Percentiles rank a stretch among this genome's conserved stretches.
These are phyloP conservation scores for Datisca glomerata DNA, from an alignment of 306 rosid genomes.

Conservation along the genomic window DNA sequence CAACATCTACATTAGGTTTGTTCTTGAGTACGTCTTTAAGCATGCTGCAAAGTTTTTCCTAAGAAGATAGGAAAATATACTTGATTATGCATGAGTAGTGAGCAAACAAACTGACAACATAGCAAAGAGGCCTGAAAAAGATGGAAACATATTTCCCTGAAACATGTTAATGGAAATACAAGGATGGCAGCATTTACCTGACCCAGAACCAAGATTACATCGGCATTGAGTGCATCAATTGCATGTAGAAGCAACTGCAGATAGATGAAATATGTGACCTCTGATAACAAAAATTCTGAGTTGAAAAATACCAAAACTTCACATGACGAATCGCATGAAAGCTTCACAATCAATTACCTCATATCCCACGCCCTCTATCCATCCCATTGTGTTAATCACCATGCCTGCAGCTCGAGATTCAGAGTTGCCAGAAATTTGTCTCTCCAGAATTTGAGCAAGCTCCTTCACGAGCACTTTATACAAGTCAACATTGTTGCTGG, in stretches of 20 bases:
- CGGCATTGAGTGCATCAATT: conserved; percentile 64
- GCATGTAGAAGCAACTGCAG: conserved; percentile 92
- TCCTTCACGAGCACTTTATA: conserved; percentile 86
- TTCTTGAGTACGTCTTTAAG: conserved; percentile 69
- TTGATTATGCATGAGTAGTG: no score
- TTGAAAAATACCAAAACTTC: not conserved
- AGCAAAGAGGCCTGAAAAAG: not conserved
- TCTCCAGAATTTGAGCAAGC: conserved; percentile 74
- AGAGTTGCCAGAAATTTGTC: conserved; percentile 67
- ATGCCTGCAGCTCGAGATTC: conserved; percentile 93
- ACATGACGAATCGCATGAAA: conserved; percentile 2
- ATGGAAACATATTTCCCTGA: no score
- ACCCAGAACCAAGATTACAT: conserved; percentile 86
- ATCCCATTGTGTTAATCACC: conserved; percentile 98
- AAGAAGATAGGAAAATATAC: not conserved
- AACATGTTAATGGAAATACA: no score
- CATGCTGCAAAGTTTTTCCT: conserved; percentile 96
- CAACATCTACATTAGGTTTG: conserved; percentile 81
- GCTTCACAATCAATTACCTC: conserved; percentile 57
- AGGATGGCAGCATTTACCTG: conserved; percentile 42
- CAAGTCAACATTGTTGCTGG: conserved; percentile 76
- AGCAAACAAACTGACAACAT: no score
- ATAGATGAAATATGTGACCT: conserved; percentile 10
- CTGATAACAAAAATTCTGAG: conserved; percentile 6
- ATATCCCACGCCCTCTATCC: conserved; percentile 97